These are phyloP conservation scores for Cryptococcus sp. DNA, from an alignment of 1,284 basidiomycete species.

Conservation along the genomic window DNA sequence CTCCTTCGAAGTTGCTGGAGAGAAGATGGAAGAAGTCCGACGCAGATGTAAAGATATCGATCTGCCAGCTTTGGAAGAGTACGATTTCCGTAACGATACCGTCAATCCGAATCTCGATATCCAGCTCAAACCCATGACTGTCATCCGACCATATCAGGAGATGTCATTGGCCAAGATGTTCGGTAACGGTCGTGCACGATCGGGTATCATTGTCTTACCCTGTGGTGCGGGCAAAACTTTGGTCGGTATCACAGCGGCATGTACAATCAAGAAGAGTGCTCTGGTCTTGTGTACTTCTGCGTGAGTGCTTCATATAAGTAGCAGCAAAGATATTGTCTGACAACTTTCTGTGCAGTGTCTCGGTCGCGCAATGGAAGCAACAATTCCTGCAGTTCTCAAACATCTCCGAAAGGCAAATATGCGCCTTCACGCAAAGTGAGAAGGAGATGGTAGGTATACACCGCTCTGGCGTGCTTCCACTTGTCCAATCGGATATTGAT, in stretches of 20 bases:
- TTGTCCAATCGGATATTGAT: too few species aligned
- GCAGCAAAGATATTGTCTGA: neutral
- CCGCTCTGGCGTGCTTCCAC: neutral
- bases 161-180: slow-evolving; percentile 98
- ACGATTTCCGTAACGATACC: slow-evolving; percentile 95
- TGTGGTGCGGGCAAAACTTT: slow-evolving; percentile 99
- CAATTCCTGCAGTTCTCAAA: slow-evolving; percentile 98
- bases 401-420: slow-evolving; percentile 90
- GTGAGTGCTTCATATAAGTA: slow-evolving; percentile 58
- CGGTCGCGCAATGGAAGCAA: slow-evolving; percentile 96
- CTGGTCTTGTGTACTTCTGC: slow-evolving; percentile 96
- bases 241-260: slow-evolving; percentile 97
- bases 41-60: slow-evolving; percentile 91
- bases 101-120: slow-evolving; percentile 93
- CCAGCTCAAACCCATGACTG: slow-evolving; percentile 92
- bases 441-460: slow-evolving; percentile 76
- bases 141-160: slow-evolving; percentile 95
- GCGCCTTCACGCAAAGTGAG: slow-evolving; percentile 92
- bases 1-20: slow-evolving; percentile 88
- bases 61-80: slow-evolving; percentile 95
- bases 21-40: slow-evolving; percentile 90
- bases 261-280: slow-evolving; percentile 98
- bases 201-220: slow-evolving; percentile 97
- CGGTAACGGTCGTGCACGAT: slow-evolving; percentile 94
- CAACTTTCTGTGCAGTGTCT: slow-evolving; percentile 64